phyloP scores from a whole-genome alignment of 148 eudicot genomes.

The Amaranthus hypochondriacus region DNA sequence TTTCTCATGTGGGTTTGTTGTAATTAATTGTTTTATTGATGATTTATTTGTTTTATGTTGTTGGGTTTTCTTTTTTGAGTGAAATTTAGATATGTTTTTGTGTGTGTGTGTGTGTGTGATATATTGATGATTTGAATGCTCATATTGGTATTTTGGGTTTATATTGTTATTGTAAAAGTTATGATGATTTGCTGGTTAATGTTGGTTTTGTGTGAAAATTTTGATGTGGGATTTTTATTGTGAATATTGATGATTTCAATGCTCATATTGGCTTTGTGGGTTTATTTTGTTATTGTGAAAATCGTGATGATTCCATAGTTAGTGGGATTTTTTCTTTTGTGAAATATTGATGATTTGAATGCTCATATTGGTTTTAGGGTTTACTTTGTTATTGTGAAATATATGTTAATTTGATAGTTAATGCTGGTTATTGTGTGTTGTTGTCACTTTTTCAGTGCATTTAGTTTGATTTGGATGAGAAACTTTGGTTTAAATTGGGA shows the following conservation, averaged over 20 bases:
- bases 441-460: constrained; percentile 17
- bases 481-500: constrained; percentile 27
- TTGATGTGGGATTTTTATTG: no score
- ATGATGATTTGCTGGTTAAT: constrained; percentile 1
- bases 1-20: constrained; percentile 26
- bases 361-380: neutral
- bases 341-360: no score
- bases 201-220: neutral
- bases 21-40: neutral
- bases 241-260: neutral
- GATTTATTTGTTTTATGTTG: neutral
- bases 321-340: no score
- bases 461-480: constrained; percentile 26
- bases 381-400: constrained; percentile 5
- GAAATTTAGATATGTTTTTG: neutral
- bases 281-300: no score
- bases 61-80: neutral
- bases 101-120: constrained; percentile 4
- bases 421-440: constrained; percentile 7
- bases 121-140: neutral
- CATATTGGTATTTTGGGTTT: neutral
- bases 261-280: no score
- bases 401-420: neutral
- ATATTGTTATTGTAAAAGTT: neutral
- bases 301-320: no score